Evolutionary conservation across 2,329 filamentous ascomycete species (phyloP).

Genomic region (Setomelanomma holmii): DNA sequence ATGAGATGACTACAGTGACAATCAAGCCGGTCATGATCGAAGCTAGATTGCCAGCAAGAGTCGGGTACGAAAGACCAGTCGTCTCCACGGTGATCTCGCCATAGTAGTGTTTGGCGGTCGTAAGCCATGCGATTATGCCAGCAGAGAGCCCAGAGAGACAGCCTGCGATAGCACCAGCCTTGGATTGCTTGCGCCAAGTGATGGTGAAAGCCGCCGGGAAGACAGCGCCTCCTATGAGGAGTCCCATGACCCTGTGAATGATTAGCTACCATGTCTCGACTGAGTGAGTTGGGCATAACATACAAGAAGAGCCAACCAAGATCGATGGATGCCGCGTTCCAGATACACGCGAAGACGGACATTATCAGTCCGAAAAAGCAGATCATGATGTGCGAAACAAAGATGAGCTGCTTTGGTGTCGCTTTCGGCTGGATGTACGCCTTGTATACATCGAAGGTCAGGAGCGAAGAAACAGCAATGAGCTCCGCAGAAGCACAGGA

Average conservation of each 20-base stretch:
- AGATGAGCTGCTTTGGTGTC: constrained; percentile 45
- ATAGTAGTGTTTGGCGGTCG: constrained; percentile 44
- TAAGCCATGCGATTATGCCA: constrained; percentile 49
- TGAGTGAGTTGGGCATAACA: neutral
- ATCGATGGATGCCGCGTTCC: constrained; percentile 49
- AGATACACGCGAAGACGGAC: constrained; percentile 49
- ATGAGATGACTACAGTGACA: constrained; percentile 43
- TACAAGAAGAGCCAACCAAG: constrained; percentile 51
- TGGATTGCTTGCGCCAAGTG: constrained; percentile 45
- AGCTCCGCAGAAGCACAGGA: constrained; percentile 49
- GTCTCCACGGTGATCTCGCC: constrained; percentile 50
- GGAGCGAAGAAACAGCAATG: constrained; percentile 50
- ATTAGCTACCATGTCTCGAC: constrained; percentile 15
- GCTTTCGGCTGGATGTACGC: constrained; percentile 50
- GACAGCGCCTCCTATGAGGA: constrained; percentile 53
- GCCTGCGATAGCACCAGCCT: constrained; percentile 42
- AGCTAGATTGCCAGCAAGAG: constrained; percentile 49
- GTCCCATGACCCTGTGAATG: constrained; percentile 44
- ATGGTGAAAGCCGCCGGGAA: constrained; percentile 50
- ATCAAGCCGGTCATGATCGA: constrained; percentile 45
- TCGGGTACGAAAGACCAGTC: constrained; percentile 49
- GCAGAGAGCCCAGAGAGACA: constrained; percentile 43
- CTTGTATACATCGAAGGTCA: constrained; percentile 56
- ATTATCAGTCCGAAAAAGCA: constrained; percentile 51
- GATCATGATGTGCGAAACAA: constrained; percentile 51